A percentile compares a stretch with the other conserved stretches of the same genome.
These are phyloP conservation scores for Strobilomyces dryophilus DNA, from an alignment of 768 basidiomycete species.

Conservation along the genomic window DNA sequence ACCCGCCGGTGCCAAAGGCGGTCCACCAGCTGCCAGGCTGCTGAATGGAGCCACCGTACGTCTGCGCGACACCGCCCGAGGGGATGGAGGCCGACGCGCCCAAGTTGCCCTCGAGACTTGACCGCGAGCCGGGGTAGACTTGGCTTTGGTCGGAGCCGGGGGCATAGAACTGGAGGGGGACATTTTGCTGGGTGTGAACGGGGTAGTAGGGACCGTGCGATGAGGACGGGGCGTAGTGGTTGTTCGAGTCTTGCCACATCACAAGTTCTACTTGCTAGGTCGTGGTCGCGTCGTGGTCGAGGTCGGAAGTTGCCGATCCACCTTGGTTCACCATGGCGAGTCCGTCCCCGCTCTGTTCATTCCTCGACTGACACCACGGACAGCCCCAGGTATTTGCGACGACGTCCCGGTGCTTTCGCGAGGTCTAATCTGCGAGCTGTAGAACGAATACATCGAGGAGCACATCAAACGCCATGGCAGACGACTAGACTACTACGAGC, in stretches of 20 bases:
- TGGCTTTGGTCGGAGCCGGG: constrained; percentile 52
- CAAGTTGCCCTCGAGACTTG: constrained; percentile 74
- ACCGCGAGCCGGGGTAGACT: constrained; percentile 67
- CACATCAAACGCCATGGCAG: constrained; percentile 96
- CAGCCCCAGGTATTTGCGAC: constrained; percentile 60
- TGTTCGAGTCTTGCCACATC: constrained; percentile 77
- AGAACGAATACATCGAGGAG: constrained; percentile 99
- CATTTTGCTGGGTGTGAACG: constrained; percentile 42
- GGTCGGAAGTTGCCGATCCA: constrained; percentile 28
- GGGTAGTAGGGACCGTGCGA: constrained; percentile 58
- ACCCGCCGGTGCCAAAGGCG: constrained; percentile 91
- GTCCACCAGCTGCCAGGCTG: constrained; percentile 84
- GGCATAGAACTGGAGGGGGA: constrained; percentile 75
- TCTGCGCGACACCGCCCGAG: constrained; percentile 40
- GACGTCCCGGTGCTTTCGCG: not conserved
- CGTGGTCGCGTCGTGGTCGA: constrained; percentile 9
- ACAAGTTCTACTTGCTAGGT: constrained; percentile 1
- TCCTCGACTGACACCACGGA: constrained; percentile 13
- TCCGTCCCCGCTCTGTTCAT: not conserved
- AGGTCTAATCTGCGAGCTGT: constrained; percentile 11
- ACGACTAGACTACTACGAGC: constrained; percentile 93
- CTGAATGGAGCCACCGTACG: constrained; percentile 73
- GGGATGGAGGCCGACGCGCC: constrained; percentile 51
- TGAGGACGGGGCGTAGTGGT: constrained; percentile 55
- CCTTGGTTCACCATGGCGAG: constrained; percentile 25